Percentiles rank a stretch among this genome's conserved stretches.
These are phyloP conservation scores for Trametopsis cervina DNA, from an alignment of 768 basidiomycete genomes.

Conservation along the genomic window DNA sequence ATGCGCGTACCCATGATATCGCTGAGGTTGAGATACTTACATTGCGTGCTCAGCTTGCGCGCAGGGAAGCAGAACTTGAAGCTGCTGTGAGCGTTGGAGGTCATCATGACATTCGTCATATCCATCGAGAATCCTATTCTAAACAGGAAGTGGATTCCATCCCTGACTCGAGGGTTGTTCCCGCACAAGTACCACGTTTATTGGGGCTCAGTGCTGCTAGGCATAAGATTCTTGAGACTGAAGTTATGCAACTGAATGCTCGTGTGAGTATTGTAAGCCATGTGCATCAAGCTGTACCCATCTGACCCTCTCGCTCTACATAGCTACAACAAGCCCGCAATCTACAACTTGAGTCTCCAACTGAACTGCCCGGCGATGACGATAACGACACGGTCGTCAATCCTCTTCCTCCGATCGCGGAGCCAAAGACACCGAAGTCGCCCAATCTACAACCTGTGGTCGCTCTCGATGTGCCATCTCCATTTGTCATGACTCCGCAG, in stretches of 20 bases:
- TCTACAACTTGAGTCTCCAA: neutral
- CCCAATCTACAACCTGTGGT: constrained; percentile 2
- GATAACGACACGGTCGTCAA: neutral
- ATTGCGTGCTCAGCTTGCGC: constrained; percentile 48
- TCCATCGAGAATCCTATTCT: no score
- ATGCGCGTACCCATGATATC: constrained; percentile 31
- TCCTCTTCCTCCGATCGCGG: neutral
- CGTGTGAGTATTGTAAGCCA: neutral
- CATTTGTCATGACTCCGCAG: constrained; percentile 6
- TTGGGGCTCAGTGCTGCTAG: constrained; percentile 31
- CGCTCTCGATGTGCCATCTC: constrained; percentile 5
- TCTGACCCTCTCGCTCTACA: no score
- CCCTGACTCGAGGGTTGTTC: no score
- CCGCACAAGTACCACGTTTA: constrained; percentile 33
- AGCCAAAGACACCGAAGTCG: neutral
- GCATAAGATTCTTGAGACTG: constrained; percentile 38
- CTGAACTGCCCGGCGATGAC: neutral
- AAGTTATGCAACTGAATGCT: constrained; percentile 27
- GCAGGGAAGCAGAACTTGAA: constrained; percentile 52
- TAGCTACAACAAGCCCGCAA: no score
- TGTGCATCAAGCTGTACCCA: neutral
- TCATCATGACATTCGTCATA: neutral
- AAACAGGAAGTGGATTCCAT: no score
- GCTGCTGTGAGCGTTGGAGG: constrained; percentile 19
- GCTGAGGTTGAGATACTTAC: constrained; percentile 35